Percentiles rank a stretch among this genome's conserved stretches.
Conservation (phyloP, 2,329 filamentous ascomycete genomes). For the Periconia digitata region DNA sequence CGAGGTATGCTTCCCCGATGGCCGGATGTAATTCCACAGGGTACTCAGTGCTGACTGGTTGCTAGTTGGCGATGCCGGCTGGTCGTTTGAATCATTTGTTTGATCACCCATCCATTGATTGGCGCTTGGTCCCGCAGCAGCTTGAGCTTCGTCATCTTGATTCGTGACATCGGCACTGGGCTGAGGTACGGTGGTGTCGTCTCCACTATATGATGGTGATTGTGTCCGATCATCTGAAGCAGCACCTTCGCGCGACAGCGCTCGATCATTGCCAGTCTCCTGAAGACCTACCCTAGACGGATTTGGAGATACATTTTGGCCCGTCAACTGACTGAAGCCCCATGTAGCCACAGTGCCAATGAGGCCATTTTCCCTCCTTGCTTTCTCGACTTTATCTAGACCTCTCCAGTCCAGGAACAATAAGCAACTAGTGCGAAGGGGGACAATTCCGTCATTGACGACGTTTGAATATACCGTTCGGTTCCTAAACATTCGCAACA, state of each 20-base stretch:
- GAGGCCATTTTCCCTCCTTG: slow-evolving; percentile 84
- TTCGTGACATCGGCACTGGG: slow-evolving; percentile 66
- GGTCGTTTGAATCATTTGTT: slow-evolving; percentile 25
- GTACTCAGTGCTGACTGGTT: slow-evolving; percentile 47
- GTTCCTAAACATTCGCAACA: slow-evolving; percentile 84
- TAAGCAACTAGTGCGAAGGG: slow-evolving; percentile 91
- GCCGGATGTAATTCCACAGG: slow-evolving; percentile 75
- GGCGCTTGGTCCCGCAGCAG: slow-evolving; percentile 39
- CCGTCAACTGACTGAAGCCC: slow-evolving; percentile 91
- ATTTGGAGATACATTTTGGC: slow-evolving; percentile 64
- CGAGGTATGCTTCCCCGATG: slow-evolving; percentile 62
- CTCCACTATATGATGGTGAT: slow-evolving; percentile 37
- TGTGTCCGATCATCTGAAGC: slow-evolving; percentile 13
- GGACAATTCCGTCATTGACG: slow-evolving; percentile 96
- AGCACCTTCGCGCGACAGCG: not conserved
- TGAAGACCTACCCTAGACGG: slow-evolving; percentile 44
- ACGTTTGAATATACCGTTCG: slow-evolving; percentile 95
- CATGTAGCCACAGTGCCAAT: slow-evolving; percentile 92
- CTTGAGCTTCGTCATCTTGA: slow-evolving; percentile 63
- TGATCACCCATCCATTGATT: slow-evolving; percentile 34
- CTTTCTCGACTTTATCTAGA: slow-evolving; percentile 89
- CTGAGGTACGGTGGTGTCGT: slow-evolving; percentile 65
- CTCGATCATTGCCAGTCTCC: slow-evolving; percentile 28
- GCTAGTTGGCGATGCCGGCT: slow-evolving; percentile 16
- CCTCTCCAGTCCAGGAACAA: slow-evolving; percentile 97